Base-by-base conservation (phyloP, 345 rosid genomes). In the Eucalyptus caleyi region DNA sequence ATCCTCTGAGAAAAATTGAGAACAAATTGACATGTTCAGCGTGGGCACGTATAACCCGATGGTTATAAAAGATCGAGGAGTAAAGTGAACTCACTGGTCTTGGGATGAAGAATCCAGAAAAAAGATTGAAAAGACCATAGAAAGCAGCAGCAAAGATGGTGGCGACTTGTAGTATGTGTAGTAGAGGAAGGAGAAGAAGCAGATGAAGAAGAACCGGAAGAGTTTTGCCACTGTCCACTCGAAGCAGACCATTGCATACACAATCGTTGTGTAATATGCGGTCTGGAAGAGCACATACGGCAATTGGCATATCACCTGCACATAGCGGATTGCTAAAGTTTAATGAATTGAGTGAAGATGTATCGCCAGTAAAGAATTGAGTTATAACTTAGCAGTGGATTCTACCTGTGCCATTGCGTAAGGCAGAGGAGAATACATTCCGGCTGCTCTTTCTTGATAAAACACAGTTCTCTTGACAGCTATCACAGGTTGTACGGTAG, bases 81-180 rank as follows among this genome's bases (percentile, higher is more conserved):
- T 89, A 3, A 91, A 89, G 89, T 54, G 87, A 88, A 54, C 92
- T 15, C 92, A 95, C 96, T 88, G 99, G 97, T 95, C 96, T 95
- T 82, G 96, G 98, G 88, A 96, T 95, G 90, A 94, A 94, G 95
- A 97, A 97, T 85, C 99, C 98, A 4, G 97, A 96, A 93, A 97
- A 97, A 53, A 97, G 94, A 89, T 95, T 96, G 93, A 97, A 97
- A 86, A 96, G 92, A 8, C 94, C 87, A 11, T 95, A 97, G 92
- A 96, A 97, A 26, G 98, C 95, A 69, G 97, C 94, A 0, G 96
- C 97, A 1, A 97, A 94, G 85, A 97, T 94, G 5, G 99, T 90
- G 30, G 99, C 97, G 30, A 96, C 93, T 93, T 97, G 8, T 98
- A 98, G 94, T 96, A 98, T 72, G 99, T 96, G 95, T 93, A 97